Evolutionary conservation across 2,329 filamentous ascomycete genomes (phyloP).

Genomic region (Coleophoma eucalyptorum): DNA sequence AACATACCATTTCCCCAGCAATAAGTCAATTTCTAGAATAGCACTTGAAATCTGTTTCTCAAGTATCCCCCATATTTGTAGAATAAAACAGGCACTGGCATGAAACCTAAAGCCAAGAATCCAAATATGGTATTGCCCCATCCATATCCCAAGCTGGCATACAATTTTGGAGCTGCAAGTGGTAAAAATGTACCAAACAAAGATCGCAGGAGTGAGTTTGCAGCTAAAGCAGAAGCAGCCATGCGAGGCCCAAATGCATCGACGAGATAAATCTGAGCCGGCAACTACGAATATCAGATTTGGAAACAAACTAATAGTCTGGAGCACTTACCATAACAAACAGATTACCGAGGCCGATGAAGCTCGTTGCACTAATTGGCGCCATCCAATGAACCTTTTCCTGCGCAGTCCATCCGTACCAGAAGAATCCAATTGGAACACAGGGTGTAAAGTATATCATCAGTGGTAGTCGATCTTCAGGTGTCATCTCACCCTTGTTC

Average conservation of each 20-base stretch:
- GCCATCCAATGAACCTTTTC: constrained; percentile 36
- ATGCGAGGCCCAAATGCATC: constrained; percentile 32
- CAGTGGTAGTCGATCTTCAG: constrained; percentile 37
- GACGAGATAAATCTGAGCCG: constrained; percentile 43
- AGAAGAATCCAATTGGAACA: constrained; percentile 40
- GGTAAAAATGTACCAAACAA: neutral
- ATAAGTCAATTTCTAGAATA: no score
- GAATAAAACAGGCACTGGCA: neutral
- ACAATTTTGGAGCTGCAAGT: neutral
- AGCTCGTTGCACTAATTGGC: constrained; percentile 25
- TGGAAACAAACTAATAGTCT: neutral
- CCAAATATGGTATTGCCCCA: neutral
- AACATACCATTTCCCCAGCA: no score
- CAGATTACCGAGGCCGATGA: constrained; percentile 1
- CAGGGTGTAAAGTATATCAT: constrained; percentile 33
- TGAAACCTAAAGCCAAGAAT: neutral
- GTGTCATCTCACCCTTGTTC: constrained; percentile 23
- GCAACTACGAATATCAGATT: neutral
- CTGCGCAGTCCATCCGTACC: constrained; percentile 42
- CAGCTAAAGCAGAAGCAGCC: constrained; percentile 49
- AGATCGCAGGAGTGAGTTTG: constrained; percentile 50
- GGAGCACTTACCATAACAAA: neutral
- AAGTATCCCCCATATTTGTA: neutral
- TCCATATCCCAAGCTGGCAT: neutral
- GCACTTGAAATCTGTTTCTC: no score